Percentiles rank a stretch among this genome's conserved stretches.
These are phyloP conservation scores for Cladosporium velox DNA, from an alignment of 2,329 filamentous ascomycete species.

Conservation along the genomic window DNA sequence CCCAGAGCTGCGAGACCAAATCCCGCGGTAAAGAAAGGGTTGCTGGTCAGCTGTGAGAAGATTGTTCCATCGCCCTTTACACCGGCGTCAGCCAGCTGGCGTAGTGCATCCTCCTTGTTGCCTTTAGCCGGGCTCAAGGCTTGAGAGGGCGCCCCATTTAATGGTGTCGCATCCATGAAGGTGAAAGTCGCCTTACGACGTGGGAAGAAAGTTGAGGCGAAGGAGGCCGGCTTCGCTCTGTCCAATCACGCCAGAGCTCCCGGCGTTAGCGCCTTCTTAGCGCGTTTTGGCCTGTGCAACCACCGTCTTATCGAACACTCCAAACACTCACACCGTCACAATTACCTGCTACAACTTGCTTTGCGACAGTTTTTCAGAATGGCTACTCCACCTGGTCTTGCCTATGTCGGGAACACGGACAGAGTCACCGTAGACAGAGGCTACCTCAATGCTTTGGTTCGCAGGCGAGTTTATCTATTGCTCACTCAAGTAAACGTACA, in stretches of 20 bases:
- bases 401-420: conserved; percentile 22
- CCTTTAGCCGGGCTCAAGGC: conserved; percentile 15
- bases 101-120: conserved; percentile 38
- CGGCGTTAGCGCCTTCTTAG: conserved; percentile 11
- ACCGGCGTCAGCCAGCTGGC: conserved; percentile 38
- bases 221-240: background rate
- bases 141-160: conserved; percentile 13
- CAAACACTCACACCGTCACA: background rate
- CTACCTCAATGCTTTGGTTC: conserved; percentile 63
- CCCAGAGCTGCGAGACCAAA: conserved; percentile 90
- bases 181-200: background rate
- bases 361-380: background rate
- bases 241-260: background rate
- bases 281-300: conserved; percentile 1
- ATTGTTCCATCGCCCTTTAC: conserved; percentile 40
- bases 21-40: conserved; percentile 61
- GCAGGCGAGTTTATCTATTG: conserved; percentile 55
- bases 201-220: conserved; percentile 6
- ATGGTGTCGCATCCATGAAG: conserved; percentile 15
- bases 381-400: background rate
- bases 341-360: background rate
- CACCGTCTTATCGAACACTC: conserved; percentile 14
- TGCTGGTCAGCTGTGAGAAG: conserved; percentile 49
- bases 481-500: conserved; percentile 15
- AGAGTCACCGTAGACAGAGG: conserved; percentile 60